These are phyloP conservation scores for Candida golubevii DNA, from an alignment of 805 yeast genomes.

Conservation along the genomic window DNA sequence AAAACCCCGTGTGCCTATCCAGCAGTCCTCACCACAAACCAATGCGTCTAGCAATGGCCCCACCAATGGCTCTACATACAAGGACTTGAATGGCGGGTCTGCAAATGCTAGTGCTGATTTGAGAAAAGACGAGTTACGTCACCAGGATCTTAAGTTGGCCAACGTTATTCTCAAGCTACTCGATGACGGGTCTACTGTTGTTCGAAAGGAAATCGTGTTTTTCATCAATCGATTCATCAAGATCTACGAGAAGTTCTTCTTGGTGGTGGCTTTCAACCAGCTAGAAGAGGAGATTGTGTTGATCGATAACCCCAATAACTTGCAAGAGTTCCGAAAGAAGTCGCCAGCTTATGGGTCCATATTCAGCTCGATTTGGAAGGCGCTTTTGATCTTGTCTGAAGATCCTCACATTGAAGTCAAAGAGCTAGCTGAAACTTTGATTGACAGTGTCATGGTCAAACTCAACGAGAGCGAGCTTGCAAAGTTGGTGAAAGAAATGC, in stretches of 20 bases:
- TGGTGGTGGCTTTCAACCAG: slow-evolving; percentile 83
- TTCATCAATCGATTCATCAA: slow-evolving; percentile 72
- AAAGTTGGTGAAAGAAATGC: slow-evolving; percentile 62
- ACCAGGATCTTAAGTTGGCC: slow-evolving; percentile 69
- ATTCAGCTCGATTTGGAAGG: slow-evolving; percentile 84
- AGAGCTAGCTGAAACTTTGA: slow-evolving; percentile 64
- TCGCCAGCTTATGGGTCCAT: slow-evolving; percentile 85
- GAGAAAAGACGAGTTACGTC: slow-evolving; percentile 47
- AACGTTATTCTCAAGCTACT: slow-evolving; percentile 61
- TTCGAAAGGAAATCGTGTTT: slow-evolving; percentile 77
- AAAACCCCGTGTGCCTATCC: slow-evolving; percentile 7
- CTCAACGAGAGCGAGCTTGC: slow-evolving; percentile 64
- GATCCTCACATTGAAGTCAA: slow-evolving; percentile 87
- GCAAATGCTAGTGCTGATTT: slow-evolving; percentile 25
- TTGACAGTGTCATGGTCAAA: slow-evolving; percentile 65
- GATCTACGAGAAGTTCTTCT: slow-evolving; percentile 66
- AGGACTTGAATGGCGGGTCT: slow-evolving; percentile 5
- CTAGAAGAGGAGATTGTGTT: slow-evolving; percentile 73
- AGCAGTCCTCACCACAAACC: slow-evolving; percentile 13
- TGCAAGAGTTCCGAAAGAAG: slow-evolving; percentile 60
- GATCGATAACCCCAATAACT: slow-evolving; percentile 54
- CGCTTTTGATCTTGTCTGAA: slow-evolving; percentile 69
- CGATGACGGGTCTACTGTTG: slow-evolving; percentile 87
- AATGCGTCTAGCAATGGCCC: slow-evolving; percentile 1
- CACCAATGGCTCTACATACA: not conserved